Conservation (phyloP, 768 basidiomycete genomes). For the Hygrocybe coccinea region DNA sequence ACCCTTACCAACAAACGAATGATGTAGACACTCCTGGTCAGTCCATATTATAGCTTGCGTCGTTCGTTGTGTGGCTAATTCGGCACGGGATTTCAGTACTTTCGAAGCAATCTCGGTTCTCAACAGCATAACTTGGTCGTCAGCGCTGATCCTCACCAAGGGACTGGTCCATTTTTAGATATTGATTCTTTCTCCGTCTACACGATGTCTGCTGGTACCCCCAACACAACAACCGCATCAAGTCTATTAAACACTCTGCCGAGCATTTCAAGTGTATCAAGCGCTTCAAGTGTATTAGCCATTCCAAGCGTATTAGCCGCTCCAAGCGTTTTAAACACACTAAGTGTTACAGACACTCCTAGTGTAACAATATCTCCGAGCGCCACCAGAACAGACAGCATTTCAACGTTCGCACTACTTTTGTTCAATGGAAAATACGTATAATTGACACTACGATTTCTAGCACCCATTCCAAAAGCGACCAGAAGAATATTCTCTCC, state of each 20-base stretch:
- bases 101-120: slow-evolving; percentile 35
- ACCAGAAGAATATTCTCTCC: too few relatives aligned
- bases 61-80: background rate
- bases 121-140: slow-evolving; percentile 38
- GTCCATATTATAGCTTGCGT: background rate
- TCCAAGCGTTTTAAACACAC: too few relatives aligned
- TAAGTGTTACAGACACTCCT: too few relatives aligned
- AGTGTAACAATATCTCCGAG: too few relatives aligned
- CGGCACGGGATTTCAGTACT: slow-evolving; percentile 33
- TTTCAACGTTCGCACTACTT: too few relatives aligned
- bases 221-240: background rate
- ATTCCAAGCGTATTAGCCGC: too few relatives aligned
- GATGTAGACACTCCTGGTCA: slow-evolving; percentile 15
- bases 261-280: background rate
- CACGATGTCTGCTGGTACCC: slow-evolving; percentile 16
- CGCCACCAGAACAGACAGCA: too few relatives aligned
- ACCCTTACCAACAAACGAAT: background rate
- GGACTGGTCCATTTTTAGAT: slow-evolving; percentile 34
- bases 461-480: too few relatives aligned
- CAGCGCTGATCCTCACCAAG: slow-evolving; percentile 27
- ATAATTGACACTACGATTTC: too few relatives aligned
- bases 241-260: too few relatives aligned
- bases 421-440: too few relatives aligned
- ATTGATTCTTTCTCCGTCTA: slow-evolving; percentile 40
- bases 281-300: background rate